Evolutionary conservation across 495 filamentous ascomycete genomes (phyloP).

Genomic region (Neurospora sp.): DNA sequence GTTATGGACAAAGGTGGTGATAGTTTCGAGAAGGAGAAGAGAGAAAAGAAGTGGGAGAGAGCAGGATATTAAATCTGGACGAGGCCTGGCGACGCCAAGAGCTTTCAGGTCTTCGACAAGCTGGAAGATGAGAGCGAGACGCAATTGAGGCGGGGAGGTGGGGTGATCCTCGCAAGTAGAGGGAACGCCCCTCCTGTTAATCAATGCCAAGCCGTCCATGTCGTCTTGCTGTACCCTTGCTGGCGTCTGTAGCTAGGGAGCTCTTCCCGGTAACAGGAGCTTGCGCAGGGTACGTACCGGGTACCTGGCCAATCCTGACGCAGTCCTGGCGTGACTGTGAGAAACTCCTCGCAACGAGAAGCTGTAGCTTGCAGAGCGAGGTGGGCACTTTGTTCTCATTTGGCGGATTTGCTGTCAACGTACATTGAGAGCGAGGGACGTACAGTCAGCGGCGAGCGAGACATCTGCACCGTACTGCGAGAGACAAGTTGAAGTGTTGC

Average conservation of each 20-base stretch:
- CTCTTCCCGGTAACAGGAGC: background rate
- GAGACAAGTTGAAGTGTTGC: background rate
- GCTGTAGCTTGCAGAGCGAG: background rate
- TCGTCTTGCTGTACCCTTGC: background rate
- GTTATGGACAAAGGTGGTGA: background rate
- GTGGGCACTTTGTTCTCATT: background rate
- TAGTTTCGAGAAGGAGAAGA: background rate
- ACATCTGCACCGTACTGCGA: background rate
- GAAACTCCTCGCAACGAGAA: background rate
- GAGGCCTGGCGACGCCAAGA: slow-evolving; percentile 7
- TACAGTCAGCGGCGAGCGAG: background rate
- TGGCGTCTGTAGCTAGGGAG: background rate
- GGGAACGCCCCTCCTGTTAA: slow-evolving; percentile 12
- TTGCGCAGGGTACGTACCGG: background rate
- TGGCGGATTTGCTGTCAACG: background rate
- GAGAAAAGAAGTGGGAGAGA: background rate
- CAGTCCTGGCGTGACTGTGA: background rate
- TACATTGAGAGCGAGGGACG: background rate
- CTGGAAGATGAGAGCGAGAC: slow-evolving; percentile 14
- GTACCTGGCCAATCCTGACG: background rate
- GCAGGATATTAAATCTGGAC: background rate
- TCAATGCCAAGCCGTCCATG: slow-evolving; percentile 7
- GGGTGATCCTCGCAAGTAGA: slow-evolving; percentile 19
- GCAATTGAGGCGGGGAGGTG: slow-evolving; percentile 22
- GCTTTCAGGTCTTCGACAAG: slow-evolving; percentile 10